phyloP scores from a whole-genome alignment of 2,329 filamentous ascomycete species.

The Nothopassalora personata region DNA sequence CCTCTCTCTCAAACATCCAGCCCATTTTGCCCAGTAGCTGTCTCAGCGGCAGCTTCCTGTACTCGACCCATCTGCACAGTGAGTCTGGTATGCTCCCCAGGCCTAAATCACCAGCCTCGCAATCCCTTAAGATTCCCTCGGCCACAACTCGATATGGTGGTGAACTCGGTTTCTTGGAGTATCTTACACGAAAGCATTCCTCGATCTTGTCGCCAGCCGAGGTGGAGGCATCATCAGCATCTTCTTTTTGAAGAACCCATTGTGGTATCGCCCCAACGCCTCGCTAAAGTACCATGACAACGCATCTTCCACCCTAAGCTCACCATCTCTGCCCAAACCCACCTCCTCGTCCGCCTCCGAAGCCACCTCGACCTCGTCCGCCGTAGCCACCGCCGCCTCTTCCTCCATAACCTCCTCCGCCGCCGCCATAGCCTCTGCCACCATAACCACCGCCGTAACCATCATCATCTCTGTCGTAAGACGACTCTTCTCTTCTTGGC shows the following conservation, averaged over 20 bases:
- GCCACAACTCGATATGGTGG: too few species aligned
- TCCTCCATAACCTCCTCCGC: conserved; percentile 14
- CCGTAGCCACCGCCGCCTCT: conserved; percentile 22
- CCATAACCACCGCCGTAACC: conserved; percentile 38
- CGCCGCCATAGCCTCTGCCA: conserved; percentile 12
- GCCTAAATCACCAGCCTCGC: too few species aligned
- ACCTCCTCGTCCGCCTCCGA: background rate
- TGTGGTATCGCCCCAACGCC: background rate
- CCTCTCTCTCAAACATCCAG: background rate
- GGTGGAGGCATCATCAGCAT: background rate
- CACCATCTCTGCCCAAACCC: background rate
- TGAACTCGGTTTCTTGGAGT: too few species aligned
- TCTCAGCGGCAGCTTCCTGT: background rate
- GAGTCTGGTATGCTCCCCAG: background rate
- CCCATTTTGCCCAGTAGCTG: too few species aligned
- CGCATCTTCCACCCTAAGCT: background rate
- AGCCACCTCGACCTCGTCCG: conserved; percentile 16
- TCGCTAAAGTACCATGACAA: background rate
- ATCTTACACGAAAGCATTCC: background rate
- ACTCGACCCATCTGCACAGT: background rate
- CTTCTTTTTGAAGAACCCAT: background rate
- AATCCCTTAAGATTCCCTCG: too few species aligned
- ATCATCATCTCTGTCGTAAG: conserved; percentile 40
- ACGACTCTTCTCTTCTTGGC: conserved; percentile 49
- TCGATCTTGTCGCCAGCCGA: background rate